These are phyloP conservation scores for Annulohypoxylon stygium DNA, from an alignment of 495 filamentous ascomycete species.

Conservation along the genomic window DNA sequence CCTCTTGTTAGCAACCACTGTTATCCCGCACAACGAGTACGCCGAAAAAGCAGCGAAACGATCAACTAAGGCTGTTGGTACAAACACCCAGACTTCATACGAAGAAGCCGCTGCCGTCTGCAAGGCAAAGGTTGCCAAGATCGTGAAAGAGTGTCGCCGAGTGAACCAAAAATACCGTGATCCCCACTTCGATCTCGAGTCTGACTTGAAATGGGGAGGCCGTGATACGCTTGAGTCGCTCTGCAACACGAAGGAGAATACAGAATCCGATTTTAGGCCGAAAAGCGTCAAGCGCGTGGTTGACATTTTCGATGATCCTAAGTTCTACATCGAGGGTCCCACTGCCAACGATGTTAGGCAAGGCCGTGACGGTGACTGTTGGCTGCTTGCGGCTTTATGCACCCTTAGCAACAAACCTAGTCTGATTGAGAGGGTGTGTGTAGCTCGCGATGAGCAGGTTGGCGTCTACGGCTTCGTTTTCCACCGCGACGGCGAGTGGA, in stretches of 20 bases:
- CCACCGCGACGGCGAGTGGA: slow-evolving; percentile 92
- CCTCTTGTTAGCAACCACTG: slow-evolving; percentile 69
- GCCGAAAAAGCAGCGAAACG: slow-evolving; percentile 75
- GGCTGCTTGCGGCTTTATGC: slow-evolving; percentile 89
- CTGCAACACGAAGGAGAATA: slow-evolving; percentile 50
- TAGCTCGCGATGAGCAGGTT: slow-evolving; percentile 81
- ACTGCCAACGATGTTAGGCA: slow-evolving; percentile 86
- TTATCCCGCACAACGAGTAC: slow-evolving; percentile 81
- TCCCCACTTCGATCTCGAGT: slow-evolving; percentile 88
- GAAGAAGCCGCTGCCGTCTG: slow-evolving; percentile 80
- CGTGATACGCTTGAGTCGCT: slow-evolving; percentile 76
- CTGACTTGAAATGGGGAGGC: slow-evolving; percentile 74
- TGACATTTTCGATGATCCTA: slow-evolving; percentile 89
- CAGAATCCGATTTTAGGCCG: slow-evolving; percentile 60
- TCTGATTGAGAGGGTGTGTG: slow-evolving; percentile 84
- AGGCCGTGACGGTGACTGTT: slow-evolving; percentile 87
- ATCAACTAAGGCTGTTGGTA: slow-evolving; percentile 57
- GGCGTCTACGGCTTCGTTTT: slow-evolving; percentile 98
- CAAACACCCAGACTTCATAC: slow-evolving; percentile 71
- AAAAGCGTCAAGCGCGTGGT: slow-evolving; percentile 75
- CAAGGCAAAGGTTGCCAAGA: slow-evolving; percentile 79
- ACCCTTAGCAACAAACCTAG: slow-evolving; percentile 84
- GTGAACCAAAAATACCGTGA: slow-evolving; percentile 93
- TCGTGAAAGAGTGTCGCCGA: slow-evolving; percentile 83
- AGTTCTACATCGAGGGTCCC: slow-evolving; percentile 87